Evolutionary conservation across 2,329 filamentous ascomycete species (phyloP).

Genomic region (Pseudogymnoascus sp.): DNA sequence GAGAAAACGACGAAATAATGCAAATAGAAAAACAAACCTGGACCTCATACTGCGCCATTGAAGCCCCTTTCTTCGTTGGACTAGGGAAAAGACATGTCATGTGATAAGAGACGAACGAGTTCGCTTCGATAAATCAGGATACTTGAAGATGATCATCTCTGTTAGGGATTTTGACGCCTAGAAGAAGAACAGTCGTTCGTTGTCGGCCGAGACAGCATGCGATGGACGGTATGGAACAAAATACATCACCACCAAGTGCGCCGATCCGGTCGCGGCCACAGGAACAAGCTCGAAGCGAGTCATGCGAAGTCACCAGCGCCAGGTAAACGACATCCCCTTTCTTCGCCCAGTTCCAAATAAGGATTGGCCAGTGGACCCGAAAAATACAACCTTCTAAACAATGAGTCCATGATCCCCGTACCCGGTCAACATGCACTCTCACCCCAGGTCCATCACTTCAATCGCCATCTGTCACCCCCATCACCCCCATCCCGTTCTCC

Average conservation of each 20-base stretch:
- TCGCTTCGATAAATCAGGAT: neutral
- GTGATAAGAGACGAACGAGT: neutral
- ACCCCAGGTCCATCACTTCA: neutral
- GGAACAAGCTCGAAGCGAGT: neutral
- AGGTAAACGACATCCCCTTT: neutral
- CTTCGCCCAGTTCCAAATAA: neutral
- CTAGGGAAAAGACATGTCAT: neutral
- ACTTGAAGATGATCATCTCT: neutral
- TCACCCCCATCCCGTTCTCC: neutral
- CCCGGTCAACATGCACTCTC: neutral
- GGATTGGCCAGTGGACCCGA: neutral
- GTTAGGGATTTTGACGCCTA: neutral
- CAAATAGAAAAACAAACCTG: neutral
- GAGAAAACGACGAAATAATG: neutral
- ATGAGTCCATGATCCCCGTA: neutral
- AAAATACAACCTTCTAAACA: neutral
- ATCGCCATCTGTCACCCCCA: neutral
- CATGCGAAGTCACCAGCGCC: neutral
- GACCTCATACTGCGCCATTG: neutral
- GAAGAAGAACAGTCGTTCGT: neutral
- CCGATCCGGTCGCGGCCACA: neutral
- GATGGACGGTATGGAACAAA: neutral
- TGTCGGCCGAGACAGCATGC: neutral
- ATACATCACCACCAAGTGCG: neutral
- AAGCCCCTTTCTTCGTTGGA: neutral